Evolutionary conservation across 495 filamentous ascomycete species (phyloP), one percentile per base, ranked within the genome.

Genomic region (Lophiotrema nucula): DNA sequence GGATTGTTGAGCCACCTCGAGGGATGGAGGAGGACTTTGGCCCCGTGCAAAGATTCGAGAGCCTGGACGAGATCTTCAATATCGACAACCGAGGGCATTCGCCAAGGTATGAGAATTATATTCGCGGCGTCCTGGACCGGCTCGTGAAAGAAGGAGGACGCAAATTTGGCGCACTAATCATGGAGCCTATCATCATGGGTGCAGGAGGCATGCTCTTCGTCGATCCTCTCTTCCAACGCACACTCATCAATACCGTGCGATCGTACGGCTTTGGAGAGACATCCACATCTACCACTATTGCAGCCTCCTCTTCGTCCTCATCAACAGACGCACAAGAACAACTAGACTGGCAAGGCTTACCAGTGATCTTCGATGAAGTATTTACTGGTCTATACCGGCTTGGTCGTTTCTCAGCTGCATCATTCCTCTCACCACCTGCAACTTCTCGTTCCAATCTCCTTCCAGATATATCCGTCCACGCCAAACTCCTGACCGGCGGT

Each of bases 331-430:
- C 27, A 10, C n/a, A 28, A 64, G 10, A 18, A 43, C 6, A 8
- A 43, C 19, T 35, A 35, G 51, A 63, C 16, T 92, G 88, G 88
- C 77, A 77, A 1, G 88, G 88, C 1, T 74, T 92, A 18, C 88
- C 88, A 0, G 72, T 92, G 25, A 77, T 92, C 66, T 84, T 85
- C 62, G 88, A 92, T 67, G 88, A 92, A 69, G 87, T 92, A 27
- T 90, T 92, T 73, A 90, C 87, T 0, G 88, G 88, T 13, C 74
- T 92, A 15, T 89, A 88, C 72, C 86, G 88, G 31, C 83, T 92
- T 16, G 88, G 88, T 21, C 81, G 82, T 26, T 76, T 81, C 47
- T 82, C 78, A 11, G 74, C 85, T 1, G 77, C 84, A 18, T 83
- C 83, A 1, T 87, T 90, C 71, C 76, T 92, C 4, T n/a, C n/a